phyloP scores from a whole-genome alignment of 2,329 filamentous ascomycete species.

The Xylaria sp. region DNA sequence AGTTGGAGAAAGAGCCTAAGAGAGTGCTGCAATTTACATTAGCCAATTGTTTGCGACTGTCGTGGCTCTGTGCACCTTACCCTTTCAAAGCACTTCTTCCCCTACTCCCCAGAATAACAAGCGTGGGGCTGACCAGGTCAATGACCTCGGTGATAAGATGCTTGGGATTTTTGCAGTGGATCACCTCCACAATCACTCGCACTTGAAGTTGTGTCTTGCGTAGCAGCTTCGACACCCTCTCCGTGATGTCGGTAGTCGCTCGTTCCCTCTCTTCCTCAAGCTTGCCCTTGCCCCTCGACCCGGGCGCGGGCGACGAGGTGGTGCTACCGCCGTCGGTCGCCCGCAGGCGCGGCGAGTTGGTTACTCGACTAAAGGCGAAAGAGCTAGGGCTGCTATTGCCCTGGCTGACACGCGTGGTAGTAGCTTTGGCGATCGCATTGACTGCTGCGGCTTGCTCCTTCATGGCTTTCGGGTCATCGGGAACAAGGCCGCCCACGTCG shows the following conservation, averaged over 20 bases:
- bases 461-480: slow-evolving; percentile 79
- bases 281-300: slow-evolving; percentile 63
- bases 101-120: slow-evolving; percentile 92
- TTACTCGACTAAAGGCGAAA: slow-evolving; percentile 44
- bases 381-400: slow-evolving; percentile 44
- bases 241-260: slow-evolving; percentile 85
- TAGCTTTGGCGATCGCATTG: slow-evolving; percentile 65
- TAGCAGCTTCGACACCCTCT: slow-evolving; percentile 84
- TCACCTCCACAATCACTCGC: slow-evolving; percentile 91
- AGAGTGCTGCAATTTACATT: slow-evolving; percentile 72
- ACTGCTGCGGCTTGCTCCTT: slow-evolving; percentile 80
- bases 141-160: slow-evolving; percentile 98
- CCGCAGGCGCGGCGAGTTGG: slow-evolving; percentile 52
- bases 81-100: slow-evolving; percentile 93
- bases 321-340: slow-evolving; percentile 51
- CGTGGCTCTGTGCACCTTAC: slow-evolving; percentile 64
- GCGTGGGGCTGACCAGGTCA: slow-evolving; percentile 87
- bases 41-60: slow-evolving; percentile 20
- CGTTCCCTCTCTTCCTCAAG: slow-evolving; percentile 82
- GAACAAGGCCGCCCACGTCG: slow-evolving; percentile 64
- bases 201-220: slow-evolving; percentile 94
- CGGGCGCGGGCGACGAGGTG: slow-evolving; percentile 61
- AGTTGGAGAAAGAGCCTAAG: slow-evolving; percentile 96
- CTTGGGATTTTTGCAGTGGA: slow-evolving; percentile 98
- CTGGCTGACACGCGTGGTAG: slow-evolving; percentile 42